Evolutionary conservation across 1,284 basidiomycete species (phyloP).

Genomic region (Fomitopsis schrenkii): DNA sequence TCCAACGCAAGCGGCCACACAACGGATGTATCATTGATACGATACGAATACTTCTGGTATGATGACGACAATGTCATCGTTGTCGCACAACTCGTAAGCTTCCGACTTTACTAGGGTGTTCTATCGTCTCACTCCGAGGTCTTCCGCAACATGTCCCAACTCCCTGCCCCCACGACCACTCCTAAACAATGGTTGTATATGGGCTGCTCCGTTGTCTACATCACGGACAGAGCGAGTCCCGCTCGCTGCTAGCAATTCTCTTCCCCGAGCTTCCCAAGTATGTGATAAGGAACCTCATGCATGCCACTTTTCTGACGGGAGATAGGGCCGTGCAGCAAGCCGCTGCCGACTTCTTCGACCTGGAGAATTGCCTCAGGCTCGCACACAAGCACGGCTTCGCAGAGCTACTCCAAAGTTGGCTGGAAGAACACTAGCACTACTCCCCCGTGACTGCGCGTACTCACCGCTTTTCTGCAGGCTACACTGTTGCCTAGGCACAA

Average conservation of each 20-base stretch:
- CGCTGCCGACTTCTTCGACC: not conserved
- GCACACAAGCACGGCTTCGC: not conserved
- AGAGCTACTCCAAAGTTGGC: too few species aligned
- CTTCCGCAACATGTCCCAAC: conserved; percentile 14
- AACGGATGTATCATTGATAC: too few species aligned
- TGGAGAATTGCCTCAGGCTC: not conserved
- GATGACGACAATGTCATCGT: conserved; percentile 15
- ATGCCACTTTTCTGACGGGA: not conserved
- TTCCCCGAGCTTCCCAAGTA: too few species aligned
- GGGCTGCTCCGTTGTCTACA: not conserved
- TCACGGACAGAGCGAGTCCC: not conserved
- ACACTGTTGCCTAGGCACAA: conserved; percentile 24
- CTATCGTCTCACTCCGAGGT: conserved; percentile 12
- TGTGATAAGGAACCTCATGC: too few species aligned
- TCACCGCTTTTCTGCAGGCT: conserved; percentile 12
- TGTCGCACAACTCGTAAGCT: conserved; percentile 11
- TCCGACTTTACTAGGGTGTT: conserved; percentile 14
- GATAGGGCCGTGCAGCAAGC: too few species aligned
- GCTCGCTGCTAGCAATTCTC: not conserved
- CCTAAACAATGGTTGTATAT: not conserved
- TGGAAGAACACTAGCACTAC: too few species aligned
- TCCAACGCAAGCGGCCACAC: too few species aligned
- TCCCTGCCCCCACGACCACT: conserved; percentile 19
- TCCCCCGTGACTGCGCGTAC: too few species aligned
- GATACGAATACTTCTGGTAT: conserved; percentile 11